Evolutionary conservation across 768 basidiomycete species (phyloP), one percentile per base, ranked within the genome.

Genomic region (Symmetrospora coprosmae): DNA sequence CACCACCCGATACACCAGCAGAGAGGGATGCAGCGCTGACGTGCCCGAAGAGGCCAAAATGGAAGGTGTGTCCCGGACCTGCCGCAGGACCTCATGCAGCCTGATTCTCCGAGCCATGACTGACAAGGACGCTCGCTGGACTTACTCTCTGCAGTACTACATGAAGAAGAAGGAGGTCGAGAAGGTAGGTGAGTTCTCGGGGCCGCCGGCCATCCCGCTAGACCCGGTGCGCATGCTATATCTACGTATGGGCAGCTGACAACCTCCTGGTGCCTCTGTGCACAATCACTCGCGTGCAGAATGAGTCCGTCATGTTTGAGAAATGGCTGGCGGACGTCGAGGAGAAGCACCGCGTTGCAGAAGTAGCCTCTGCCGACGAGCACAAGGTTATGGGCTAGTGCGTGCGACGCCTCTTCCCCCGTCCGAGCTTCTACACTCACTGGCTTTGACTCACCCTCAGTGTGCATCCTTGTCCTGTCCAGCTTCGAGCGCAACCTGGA

Each of bases 401-500:
- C 21, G 49, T 9, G 13, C 11, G 25, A 46, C n/a, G 11, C 45
- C n/a, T 27, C 17, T 9, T 9, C 25, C 23, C 13, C 17, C 9
- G 11, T 46, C 8, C 13, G 45, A 21, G 11, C 17, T 46, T 23
- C 25, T 46, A 17, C 43, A 46, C 9, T 28, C n/a, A n/a, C n/a
- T n/a, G n/a, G n/a, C n/a, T n/a, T n/a, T n/a, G n/a, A n/a, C n/a
- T n/a, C n/a, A n/a, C n/a, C n/a, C n/a, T n/a, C n/a, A n/a, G n/a
- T n/a, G n/a, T n/a, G n/a, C n/a, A n/a, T n/a, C n/a, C n/a, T n/a
- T n/a, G n/a, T n/a, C n/a, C n/a, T n/a, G n/a, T n/a, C 8, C 49
- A 50, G 49, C 27, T 58, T 58, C 41, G 55, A 58, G 30, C 55
- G 55, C 25, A 58, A 96, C 71, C 68, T 94, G 43, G 86, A 94